Evolutionary conservation across 192 early-diverging fungal species (phyloP).

Genomic region (Diversispora epigaea): DNA sequence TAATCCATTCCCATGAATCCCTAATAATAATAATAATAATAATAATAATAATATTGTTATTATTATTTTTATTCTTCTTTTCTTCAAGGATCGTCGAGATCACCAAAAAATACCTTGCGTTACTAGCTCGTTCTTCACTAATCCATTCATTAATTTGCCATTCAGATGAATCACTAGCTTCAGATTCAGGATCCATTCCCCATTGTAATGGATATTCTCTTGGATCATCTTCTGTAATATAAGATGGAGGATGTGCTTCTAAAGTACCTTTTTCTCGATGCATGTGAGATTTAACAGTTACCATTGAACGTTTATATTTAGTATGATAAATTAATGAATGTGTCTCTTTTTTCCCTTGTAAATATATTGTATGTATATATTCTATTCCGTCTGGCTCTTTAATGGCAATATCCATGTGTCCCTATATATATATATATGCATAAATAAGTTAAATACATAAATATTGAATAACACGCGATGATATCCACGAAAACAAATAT

Average conservation of each 20-base stretch:
- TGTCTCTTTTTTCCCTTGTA: constrained; percentile 70
- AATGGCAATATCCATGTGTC: constrained; percentile 72
- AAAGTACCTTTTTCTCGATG: constrained; percentile 75
- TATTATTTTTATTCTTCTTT: too few species aligned
- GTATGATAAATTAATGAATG: constrained; percentile 95
- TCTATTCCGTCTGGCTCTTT: constrained; percentile 82
- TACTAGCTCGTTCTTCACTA: constrained; percentile 68
- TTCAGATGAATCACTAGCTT: constrained; percentile 62
- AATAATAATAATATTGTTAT: background rate
- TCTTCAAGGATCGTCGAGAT: too few species aligned
- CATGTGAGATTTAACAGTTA: constrained; percentile 43
- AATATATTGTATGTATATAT: constrained; percentile 80
- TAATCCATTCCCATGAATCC: constrained; percentile 94
- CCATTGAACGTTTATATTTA: constrained; percentile 83
- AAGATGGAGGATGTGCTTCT: constrained; percentile 63
- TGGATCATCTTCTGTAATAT: constrained; percentile 63
- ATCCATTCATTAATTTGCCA: constrained; percentile 80
- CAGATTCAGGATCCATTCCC: constrained; percentile 55
- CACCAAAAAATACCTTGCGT: constrained; percentile 17
- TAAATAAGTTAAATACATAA: too few species aligned
- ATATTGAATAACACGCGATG: too few species aligned
- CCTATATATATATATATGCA: constrained; percentile 26
- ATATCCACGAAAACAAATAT: too few species aligned
- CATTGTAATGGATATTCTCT: constrained; percentile 62
- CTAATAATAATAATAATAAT: constrained; percentile 30